Evolutionary conservation across 202 grass and related monocot genomes (phyloP).

Genomic region (Panicum virgatum): DNA sequence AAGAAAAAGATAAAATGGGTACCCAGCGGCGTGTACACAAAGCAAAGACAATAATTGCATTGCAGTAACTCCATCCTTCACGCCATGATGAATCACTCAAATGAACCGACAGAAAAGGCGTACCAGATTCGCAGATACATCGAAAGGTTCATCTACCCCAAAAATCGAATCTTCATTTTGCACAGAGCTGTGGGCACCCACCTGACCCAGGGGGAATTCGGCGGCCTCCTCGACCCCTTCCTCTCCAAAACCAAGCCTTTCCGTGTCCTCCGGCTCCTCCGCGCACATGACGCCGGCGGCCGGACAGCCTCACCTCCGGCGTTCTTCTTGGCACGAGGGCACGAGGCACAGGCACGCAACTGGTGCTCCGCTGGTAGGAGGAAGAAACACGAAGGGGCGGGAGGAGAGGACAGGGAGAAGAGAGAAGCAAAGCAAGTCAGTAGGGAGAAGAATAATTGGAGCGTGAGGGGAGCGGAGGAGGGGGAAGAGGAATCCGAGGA

Average conservation of each 20-base stretch:
- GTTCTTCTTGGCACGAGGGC: conserved; percentile 33
- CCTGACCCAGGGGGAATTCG: conserved; percentile 42
- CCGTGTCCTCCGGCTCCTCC: conserved; percentile 53
- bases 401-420: neutral
- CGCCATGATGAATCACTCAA: conserved; percentile 22
- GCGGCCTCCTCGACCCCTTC: conserved; percentile 34
- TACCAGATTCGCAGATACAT: neutral
- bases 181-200: conserved; percentile 36
- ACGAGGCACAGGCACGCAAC: neutral
- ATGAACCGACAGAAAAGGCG: neutral
- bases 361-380: conserved; percentile 29
- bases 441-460: conserved; percentile 42
- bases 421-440: neutral
- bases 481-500: conserved; percentile 58
- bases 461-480: neutral
- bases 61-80: conserved; percentile 12
- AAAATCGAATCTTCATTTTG: neutral
- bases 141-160: neutral
- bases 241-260: conserved; percentile 43
- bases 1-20: neutral
- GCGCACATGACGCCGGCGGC: conserved; percentile 46
- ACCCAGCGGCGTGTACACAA: conserved; percentile 31
- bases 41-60: conserved; percentile 23
- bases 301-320: conserved; percentile 3
- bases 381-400: conserved; percentile 17